Percentiles rank a stretch among this genome's conserved stretches.
phyloP scores from a whole-genome alignment of 805 yeast species.

The Saccharomycopsis synnaedendra region DNA sequence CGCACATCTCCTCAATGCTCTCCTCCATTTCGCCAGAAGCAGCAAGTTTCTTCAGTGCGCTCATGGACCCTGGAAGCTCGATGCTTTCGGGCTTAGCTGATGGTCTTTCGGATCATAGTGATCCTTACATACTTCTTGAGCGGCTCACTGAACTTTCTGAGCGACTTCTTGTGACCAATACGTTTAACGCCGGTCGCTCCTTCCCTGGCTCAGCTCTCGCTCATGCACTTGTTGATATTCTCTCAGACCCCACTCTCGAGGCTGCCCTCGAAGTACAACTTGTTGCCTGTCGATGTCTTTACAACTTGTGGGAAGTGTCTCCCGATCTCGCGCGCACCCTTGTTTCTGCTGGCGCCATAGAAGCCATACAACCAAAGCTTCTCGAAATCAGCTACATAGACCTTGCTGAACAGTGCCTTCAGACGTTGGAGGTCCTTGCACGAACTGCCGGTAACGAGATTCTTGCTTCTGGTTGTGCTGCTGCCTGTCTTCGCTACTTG shows the following conservation, averaged over 20 bases:
- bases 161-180: slow-evolving; percentile 57
- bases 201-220: slow-evolving; percentile 52
- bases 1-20: background rate
- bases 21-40: slow-evolving; percentile 29
- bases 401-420: slow-evolving; percentile 83
- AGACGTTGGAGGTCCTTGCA: slow-evolving; percentile 59
- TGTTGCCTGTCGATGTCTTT: slow-evolving; percentile 73
- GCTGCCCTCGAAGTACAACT: slow-evolving; percentile 73
- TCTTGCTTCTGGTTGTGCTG: slow-evolving; percentile 48
- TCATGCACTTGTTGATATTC: slow-evolving; percentile 40
- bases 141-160: slow-evolving; percentile 56
- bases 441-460: slow-evolving; percentile 40
- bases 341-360: slow-evolving; percentile 54
- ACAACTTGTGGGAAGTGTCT: slow-evolving; percentile 68
- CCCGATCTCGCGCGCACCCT: slow-evolving; percentile 52
- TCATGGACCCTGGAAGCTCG: slow-evolving; percentile 15
- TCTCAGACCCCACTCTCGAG: slow-evolving; percentile 44
- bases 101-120: slow-evolving; percentile 27
- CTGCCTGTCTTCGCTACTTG: slow-evolving; percentile 56
- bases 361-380: slow-evolving; percentile 52
- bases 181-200: slow-evolving; percentile 45
- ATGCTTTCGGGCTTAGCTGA: slow-evolving; percentile 12
- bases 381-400: slow-evolving; percentile 76
- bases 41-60: slow-evolving; percentile 23
- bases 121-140: slow-evolving; percentile 52